A percentile compares a stretch with the other conserved stretches of the same genome.
Evolutionary conservation across 2,329 filamentous ascomycete genomes (phyloP).

Genomic region (Aureobasidium sp.): DNA sequence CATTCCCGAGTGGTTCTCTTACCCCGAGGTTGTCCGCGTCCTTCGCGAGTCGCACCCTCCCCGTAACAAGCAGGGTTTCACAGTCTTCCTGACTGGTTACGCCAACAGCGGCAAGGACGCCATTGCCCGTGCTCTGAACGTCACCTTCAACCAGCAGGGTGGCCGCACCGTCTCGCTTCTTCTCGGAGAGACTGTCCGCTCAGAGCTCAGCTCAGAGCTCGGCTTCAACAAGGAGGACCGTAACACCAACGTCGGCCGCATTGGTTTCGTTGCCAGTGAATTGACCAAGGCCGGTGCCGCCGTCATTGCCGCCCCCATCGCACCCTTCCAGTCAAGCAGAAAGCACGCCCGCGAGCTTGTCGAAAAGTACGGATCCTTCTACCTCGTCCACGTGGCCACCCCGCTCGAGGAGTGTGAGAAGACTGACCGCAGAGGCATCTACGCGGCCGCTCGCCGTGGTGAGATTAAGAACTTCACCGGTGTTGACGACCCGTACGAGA

Average conservation of each 20-base stretch:
- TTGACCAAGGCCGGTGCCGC: slow-evolving; percentile 87
- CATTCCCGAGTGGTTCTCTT: slow-evolving; percentile 99
- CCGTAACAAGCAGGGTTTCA: slow-evolving; percentile 89
- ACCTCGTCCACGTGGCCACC: slow-evolving; percentile 90
- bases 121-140: slow-evolving; percentile 89
- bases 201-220: slow-evolving; percentile 87
- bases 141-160: slow-evolving; percentile 96
- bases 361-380: slow-evolving; percentile 85
- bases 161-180: slow-evolving; percentile 91
- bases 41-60: slow-evolving; percentile 94
- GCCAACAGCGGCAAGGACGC: slow-evolving; percentile 96
- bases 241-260: slow-evolving; percentile 89
- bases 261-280: slow-evolving; percentile 92
- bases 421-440: slow-evolving; percentile 90
- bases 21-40: slow-evolving; percentile 95
- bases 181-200: slow-evolving; percentile 89
- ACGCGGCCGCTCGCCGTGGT: slow-evolving; percentile 72
- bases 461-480: slow-evolving; percentile 98
- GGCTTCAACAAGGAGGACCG: slow-evolving; percentile 92
- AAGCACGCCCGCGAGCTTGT: slow-evolving; percentile 74
- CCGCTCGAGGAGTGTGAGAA: slow-evolving; percentile 88
- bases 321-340: slow-evolving; percentile 77
- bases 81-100: slow-evolving; percentile 95
- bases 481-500: slow-evolving; percentile 95
- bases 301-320: slow-evolving; percentile 94